phyloP scores from a whole-genome alignment of 495 filamentous ascomycete species.

The Tuber aestivum region DNA sequence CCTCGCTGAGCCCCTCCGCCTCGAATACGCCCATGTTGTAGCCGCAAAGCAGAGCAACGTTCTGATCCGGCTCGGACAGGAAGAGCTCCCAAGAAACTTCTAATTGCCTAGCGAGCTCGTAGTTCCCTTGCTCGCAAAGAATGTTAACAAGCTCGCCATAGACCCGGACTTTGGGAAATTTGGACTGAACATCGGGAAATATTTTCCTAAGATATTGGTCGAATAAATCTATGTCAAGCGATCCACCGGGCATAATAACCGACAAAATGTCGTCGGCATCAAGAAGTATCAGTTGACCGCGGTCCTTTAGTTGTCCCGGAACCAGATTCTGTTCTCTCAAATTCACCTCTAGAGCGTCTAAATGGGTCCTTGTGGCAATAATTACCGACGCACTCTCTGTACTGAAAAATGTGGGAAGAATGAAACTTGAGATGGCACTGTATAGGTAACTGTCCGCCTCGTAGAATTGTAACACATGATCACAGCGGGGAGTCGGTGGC shows the following conservation, averaged over 20 bases:
- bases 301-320: constrained; percentile 36
- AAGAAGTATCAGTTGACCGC: constrained; percentile 38
- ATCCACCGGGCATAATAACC: constrained; percentile 23
- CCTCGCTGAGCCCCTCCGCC: constrained; percentile 38
- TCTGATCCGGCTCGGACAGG: constrained; percentile 28
- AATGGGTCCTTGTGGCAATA: constrained; percentile 38
- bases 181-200: constrained; percentile 30
- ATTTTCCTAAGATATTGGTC: constrained; percentile 36
- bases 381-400: constrained; percentile 41
- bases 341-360: constrained; percentile 41
- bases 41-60: constrained; percentile 40
- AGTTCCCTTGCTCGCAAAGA: constrained; percentile 37
- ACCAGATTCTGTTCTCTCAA: constrained; percentile 40
- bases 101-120: constrained; percentile 39
- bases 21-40: constrained; percentile 43
- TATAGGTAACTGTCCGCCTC: constrained; percentile 40
- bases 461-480: constrained; percentile 42
- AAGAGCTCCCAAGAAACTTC: constrained; percentile 42
- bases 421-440: constrained; percentile 40
- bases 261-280: constrained; percentile 39
- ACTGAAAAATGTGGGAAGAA: constrained; percentile 43
- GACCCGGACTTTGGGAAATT: constrained; percentile 37
- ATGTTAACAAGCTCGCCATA: constrained; percentile 44
- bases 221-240: constrained; percentile 31
- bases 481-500: constrained; percentile 29